Evolutionary conservation across 2,329 filamentous ascomycete genomes (phyloP).

Genomic region (Apiospora phragmitis): DNA sequence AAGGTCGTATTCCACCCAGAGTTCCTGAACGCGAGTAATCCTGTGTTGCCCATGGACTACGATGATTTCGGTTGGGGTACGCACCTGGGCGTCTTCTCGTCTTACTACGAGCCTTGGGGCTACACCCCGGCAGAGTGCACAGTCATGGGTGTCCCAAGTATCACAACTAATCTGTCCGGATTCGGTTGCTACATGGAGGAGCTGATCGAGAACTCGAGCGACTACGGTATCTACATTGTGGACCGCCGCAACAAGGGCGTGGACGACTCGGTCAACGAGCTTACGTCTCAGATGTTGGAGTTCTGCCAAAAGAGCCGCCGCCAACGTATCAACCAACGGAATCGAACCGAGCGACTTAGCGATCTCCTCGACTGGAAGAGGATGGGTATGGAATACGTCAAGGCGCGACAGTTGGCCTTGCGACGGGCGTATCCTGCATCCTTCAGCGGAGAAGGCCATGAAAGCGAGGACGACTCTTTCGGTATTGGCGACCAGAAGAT

Average conservation of each 20-base stretch:
- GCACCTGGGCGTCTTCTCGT: constrained; percentile 92
- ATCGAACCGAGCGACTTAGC: constrained; percentile 91
- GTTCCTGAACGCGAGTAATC: constrained; percentile 94
- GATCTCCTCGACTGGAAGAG: constrained; percentile 98
- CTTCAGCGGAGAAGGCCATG: constrained; percentile 64
- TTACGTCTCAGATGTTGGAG: constrained; percentile 89
- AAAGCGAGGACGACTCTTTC: constrained; percentile 83
- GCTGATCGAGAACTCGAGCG: constrained; percentile 93
- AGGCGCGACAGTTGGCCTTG: constrained; percentile 89
- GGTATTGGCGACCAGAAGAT: constrained; percentile 94
- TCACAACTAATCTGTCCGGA: constrained; percentile 95
- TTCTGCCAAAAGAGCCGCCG: constrained; percentile 91
- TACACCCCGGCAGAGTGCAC: constrained; percentile 98
- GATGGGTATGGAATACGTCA: constrained; percentile 99
- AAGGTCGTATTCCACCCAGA: constrained; percentile 98
- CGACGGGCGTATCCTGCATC: constrained; percentile 88
- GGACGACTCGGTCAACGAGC: constrained; percentile 95
- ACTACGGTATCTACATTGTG: constrained; percentile 99
- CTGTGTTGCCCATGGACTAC: constrained; percentile 92
- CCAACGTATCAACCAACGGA: constrained; percentile 98
- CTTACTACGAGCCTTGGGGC: constrained; percentile 99
- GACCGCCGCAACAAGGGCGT: constrained; percentile 94
- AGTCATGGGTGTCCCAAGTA: constrained; percentile 97
- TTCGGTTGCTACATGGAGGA: constrained; percentile 99
- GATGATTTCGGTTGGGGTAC: constrained; percentile 98